phyloP scores from a whole-genome alignment of 257 asterid species.

The Dorcoceras hygrometricum region DNA sequence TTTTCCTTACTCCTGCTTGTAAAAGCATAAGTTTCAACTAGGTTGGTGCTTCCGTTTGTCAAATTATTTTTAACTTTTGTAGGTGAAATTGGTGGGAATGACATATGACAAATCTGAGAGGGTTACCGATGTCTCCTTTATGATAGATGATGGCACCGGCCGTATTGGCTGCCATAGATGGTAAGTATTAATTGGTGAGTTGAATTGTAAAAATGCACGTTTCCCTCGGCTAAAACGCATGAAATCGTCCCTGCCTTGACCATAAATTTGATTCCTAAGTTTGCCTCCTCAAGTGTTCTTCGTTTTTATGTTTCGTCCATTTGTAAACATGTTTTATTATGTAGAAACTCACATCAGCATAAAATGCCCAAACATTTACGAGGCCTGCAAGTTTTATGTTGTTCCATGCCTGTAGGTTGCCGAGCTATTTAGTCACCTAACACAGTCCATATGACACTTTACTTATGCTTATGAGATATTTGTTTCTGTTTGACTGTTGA shows the following conservation, averaged over 20 bases:
- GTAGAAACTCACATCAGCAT: not conserved
- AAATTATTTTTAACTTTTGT: not conserved
- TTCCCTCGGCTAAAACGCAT: not conserved
- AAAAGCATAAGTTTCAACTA: too few relatives aligned
- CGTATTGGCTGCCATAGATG: conserved; percentile 77
- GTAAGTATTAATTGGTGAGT: conserved; percentile 28
- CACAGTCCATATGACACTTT: not conserved
- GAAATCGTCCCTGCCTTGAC: not conserved
- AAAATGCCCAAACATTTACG: conserved; percentile 1
- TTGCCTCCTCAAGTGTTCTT: conserved; percentile 13
- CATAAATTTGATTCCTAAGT: not conserved
- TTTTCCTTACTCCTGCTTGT: not conserved
- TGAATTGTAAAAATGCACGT: not conserved
- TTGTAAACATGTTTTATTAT: not conserved
- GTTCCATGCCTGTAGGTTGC: not conserved
- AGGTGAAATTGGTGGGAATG: conserved; percentile 87
- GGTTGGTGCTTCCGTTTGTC: too few relatives aligned
- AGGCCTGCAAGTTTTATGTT: not conserved
- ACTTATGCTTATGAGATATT: not conserved
- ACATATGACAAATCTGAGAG: conserved; percentile 49
- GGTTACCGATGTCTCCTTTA: conserved; percentile 61
- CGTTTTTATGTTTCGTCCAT: not conserved
- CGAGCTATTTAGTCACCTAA: conserved; percentile 1
- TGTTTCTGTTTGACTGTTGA: not conserved
- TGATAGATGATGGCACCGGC: conserved; percentile 87